Evolutionary conservation across 1,284 basidiomycete genomes (phyloP), one percentile per base, ranked within the genome.

Genomic region (Peniophora sp.): DNA sequence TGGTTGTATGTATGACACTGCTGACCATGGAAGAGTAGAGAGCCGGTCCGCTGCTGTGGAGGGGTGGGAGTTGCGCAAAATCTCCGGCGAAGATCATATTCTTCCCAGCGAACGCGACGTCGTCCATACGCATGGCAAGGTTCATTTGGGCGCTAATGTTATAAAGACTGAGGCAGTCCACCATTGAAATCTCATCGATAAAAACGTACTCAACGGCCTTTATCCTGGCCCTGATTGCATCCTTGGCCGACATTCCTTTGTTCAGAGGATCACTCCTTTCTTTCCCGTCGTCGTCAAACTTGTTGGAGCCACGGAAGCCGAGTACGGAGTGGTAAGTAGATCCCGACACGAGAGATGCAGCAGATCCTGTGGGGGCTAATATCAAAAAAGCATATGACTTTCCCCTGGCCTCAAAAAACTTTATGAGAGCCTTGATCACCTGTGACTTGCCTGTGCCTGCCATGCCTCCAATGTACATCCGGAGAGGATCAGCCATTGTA

Each of bases 361-460:
- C 66, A 44, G 59, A 58, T 2, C 71, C 69, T 2, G 70, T 73
- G 1, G 68, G 70, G 8, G 69, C 70, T 1, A 70, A 49, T 9
- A 65, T 46, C 0, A 63, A 32, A 41, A 69, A 65, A 20, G 61
- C 23, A 49, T 66, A 56, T 10, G 48, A 36, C 39, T 69, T 61
- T 1, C 60, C 55, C 34, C 57, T 44, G 9, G 19, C 2, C 9
- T 50, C 44, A 52, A 73, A 69, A n/a, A 67, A 69, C 17, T 11
- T 0, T 9, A 54, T 60, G 0, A 69, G 19, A 0, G 70, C 68
- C 22, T 68, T 64, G 1, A 75, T 58, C 0, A 75, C 73, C 47
- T 67, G 68, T 5, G 68, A 65, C 57, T 75, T 74, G 2, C 72
- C 69, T 19, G 69, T 71, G 3, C 71, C 66, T 8, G 55, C 67